Percentiles rank a stretch among this genome's conserved stretches.
Conservation (phyloP, 2,329 filamentous ascomycete species). For the Xylariales sp. region DNA sequence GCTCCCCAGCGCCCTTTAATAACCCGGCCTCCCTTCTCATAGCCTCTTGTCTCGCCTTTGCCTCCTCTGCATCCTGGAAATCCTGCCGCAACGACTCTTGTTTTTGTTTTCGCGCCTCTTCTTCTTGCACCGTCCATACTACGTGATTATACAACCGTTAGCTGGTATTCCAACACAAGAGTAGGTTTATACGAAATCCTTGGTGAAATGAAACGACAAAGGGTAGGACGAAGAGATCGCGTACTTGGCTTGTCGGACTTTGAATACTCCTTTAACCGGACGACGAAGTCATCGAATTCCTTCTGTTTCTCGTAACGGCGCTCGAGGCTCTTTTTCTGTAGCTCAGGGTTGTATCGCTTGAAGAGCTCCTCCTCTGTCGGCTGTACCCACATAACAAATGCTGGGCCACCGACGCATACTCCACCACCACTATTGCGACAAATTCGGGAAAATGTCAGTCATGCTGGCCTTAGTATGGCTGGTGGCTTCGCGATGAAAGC, state of each 20-base stretch:
- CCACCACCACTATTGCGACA: slow-evolving; percentile 30
- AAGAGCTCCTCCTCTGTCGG: slow-evolving; percentile 94
- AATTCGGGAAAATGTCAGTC: slow-evolving; percentile 15
- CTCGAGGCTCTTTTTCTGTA: slow-evolving; percentile 90
- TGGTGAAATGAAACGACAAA: background rate
- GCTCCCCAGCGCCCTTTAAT: slow-evolving; percentile 20
- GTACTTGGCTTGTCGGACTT: slow-evolving; percentile 92
- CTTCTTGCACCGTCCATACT: slow-evolving; percentile 61
- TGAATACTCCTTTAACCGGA: slow-evolving; percentile 84
- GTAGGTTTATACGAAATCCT: background rate
- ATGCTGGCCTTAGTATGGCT: background rate
- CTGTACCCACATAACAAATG: slow-evolving; percentile 80
- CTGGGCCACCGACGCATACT: slow-evolving; percentile 84
- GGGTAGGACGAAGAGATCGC: slow-evolving; percentile 49
- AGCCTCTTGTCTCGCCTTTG: slow-evolving; percentile 55
- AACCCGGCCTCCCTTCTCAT: slow-evolving; percentile 54
- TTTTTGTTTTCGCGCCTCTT: slow-evolving; percentile 52
- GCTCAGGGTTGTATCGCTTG: slow-evolving; percentile 90
- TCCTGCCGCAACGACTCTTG: slow-evolving; percentile 52
- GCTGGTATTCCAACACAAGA: background rate
- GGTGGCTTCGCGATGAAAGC: slow-evolving; percentile 8
- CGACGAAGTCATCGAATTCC: slow-evolving; percentile 91
- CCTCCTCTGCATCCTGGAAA: slow-evolving; percentile 52
- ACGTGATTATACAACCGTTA: slow-evolving; percentile 31
- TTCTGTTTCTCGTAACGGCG: slow-evolving; percentile 78